phyloP scores from a whole-genome alignment of 164 flowering plant genomes.

The Vitis riparia region DNA sequence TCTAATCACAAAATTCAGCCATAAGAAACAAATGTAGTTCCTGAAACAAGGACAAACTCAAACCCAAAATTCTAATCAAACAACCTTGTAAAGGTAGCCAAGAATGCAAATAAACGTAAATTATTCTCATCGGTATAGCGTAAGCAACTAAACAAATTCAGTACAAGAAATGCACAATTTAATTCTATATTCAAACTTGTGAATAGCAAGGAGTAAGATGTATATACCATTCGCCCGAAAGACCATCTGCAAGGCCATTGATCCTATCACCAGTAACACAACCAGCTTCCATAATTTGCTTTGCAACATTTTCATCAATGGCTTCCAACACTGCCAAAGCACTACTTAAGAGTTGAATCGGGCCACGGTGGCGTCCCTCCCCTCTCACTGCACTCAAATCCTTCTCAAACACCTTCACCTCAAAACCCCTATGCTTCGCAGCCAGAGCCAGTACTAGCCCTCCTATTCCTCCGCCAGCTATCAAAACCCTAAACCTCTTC shows the following conservation, averaged over 20 bases:
- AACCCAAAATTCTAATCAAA: no score
- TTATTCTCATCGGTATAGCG: no score
- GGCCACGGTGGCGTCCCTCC: constrained; percentile 36
- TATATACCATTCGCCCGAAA: constrained; percentile 32
- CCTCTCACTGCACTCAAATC: constrained; percentile 39
- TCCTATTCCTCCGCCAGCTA: constrained; percentile 43
- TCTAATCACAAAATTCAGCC: no score
- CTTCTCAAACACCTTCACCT: constrained; percentile 39
- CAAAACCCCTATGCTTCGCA: constrained; percentile 33
- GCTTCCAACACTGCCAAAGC: constrained; percentile 42
- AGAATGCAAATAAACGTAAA: no score
- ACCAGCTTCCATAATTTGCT: constrained; percentile 27
- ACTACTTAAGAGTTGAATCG: constrained; percentile 39
- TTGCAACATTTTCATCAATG: constrained; percentile 31
- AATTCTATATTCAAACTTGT: no score
- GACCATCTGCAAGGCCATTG: constrained; percentile 40
- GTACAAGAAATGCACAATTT: no score
- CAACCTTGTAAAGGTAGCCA: no score
- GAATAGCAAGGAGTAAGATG: neutral
- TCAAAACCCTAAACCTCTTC: constrained; percentile 25
- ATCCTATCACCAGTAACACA: constrained; percentile 42
- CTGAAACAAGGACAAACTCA: no score
- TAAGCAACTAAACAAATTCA: no score
- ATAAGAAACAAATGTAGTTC: no score
- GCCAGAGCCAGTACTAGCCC: constrained; percentile 39